Conservation (phyloP, 75 land plant genomes). For the Cupressus sempervirens region DNA sequence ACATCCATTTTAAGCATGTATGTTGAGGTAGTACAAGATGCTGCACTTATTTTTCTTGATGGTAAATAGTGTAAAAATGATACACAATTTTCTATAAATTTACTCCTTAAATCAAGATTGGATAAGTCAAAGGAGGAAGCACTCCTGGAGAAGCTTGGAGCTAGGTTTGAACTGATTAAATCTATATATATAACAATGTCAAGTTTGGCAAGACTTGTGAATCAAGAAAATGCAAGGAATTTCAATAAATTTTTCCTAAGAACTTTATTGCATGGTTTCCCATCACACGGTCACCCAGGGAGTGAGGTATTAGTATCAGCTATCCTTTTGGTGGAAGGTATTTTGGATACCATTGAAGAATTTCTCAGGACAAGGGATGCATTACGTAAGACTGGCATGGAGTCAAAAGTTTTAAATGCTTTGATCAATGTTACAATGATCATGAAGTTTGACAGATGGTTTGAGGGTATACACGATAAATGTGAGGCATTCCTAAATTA, state of each 20-base stretch:
- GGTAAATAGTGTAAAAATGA: slow-evolving; percentile 5
- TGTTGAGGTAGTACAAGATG: slow-evolving; percentile 27
- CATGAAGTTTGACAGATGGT: slow-evolving; percentile 53
- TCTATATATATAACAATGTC: slow-evolving; percentile 30
- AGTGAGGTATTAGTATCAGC: slow-evolving; percentile 68
- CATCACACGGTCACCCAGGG: slow-evolving; percentile 37
- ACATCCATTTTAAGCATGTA: slow-evolving; percentile 36
- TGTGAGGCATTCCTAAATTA: slow-evolving; percentile 47
- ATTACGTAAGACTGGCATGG: slow-evolving; percentile 20
- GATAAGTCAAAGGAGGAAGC: slow-evolving; percentile 38
- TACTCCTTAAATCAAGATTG: slow-evolving; percentile 48
- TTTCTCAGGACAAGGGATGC: slow-evolving; percentile 29
- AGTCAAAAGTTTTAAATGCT: slow-evolving; percentile 18
- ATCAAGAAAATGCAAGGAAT: slow-evolving; percentile 28
- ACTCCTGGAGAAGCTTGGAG: slow-evolving; percentile 30
- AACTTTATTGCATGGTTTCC: slow-evolving; percentile 77
- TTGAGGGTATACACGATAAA: slow-evolving; percentile 45
- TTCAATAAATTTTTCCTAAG: slow-evolving; percentile 31
- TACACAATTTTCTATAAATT: slow-evolving; percentile 25
- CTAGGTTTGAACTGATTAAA: slow-evolving; percentile 8
- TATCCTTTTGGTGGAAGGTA: slow-evolving; percentile 42
- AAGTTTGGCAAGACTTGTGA: slow-evolving; percentile 26
- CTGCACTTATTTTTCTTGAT: slow-evolving; percentile 29
- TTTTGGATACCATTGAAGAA: slow-evolving; percentile 39
- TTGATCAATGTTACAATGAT: slow-evolving; percentile 54